A percentile compares a stretch with the other conserved stretches of the same genome.
phyloP scores from a whole-genome alignment of 306 rosid genomes.

The Datisca glomerata region DNA sequence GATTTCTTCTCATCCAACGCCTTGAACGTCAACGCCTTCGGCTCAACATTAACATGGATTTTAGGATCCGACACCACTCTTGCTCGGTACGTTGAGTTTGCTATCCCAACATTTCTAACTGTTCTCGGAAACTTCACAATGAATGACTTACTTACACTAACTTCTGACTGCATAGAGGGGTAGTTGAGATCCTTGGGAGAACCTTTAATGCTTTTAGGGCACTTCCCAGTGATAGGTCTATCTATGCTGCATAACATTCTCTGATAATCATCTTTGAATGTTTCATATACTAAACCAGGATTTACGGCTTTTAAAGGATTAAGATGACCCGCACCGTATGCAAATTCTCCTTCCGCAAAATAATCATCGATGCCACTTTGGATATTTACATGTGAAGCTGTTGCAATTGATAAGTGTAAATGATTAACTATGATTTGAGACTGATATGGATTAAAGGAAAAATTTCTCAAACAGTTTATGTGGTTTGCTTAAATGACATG shows the following conservation, averaged over 20 bases:
- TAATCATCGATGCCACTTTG: no score
- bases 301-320: constrained; percentile 15
- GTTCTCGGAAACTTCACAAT: constrained; percentile 10
- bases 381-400: neutral
- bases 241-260: constrained; percentile 14
- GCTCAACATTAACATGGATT: constrained; percentile 15
- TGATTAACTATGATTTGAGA: no score
- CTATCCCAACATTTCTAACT: constrained; percentile 27
- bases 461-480: no score
- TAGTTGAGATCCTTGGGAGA: constrained; percentile 18
- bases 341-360: constrained; percentile 15
- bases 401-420: neutral
- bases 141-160: constrained; percentile 1
- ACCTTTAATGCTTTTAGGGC: neutral
- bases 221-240: neutral
- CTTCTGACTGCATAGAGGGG: constrained; percentile 18
- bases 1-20: constrained; percentile 19
- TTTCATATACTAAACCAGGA: constrained; percentile 28
- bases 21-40: constrained; percentile 18
- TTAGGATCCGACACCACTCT: neutral
- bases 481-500: no score
- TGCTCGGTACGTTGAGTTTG: constrained; percentile 15
- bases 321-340: constrained; percentile 23
- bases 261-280: constrained; percentile 14
- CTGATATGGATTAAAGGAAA: no score